These are phyloP conservation scores for Starmerella stellata DNA, from an alignment of 805 yeast species.

Conservation along the genomic window DNA sequence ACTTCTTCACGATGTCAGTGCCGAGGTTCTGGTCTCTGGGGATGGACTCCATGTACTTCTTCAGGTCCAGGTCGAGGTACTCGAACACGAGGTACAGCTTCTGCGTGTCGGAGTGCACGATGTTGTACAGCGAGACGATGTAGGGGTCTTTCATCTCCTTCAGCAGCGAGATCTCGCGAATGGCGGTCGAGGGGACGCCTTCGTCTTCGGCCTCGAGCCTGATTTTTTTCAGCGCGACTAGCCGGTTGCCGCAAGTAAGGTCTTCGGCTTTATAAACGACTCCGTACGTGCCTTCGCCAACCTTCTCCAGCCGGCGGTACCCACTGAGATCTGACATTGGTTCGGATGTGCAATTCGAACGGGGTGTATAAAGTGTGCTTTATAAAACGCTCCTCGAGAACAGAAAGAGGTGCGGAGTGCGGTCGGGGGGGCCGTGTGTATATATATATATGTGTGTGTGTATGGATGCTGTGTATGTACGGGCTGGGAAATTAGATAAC, in stretches of 20 bases:
- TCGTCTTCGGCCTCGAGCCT: slow-evolving; percentile 92
- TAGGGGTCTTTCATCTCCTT: slow-evolving; percentile 89
- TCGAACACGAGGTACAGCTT: slow-evolving; percentile 87
- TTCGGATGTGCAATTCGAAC: too few species aligned
- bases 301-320: slow-evolving; percentile 84
- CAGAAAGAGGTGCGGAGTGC: too few species aligned
- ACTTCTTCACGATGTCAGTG: slow-evolving; percentile 73
- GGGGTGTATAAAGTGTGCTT: too few species aligned
- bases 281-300: slow-evolving; percentile 96
- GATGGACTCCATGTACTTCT: slow-evolving; percentile 89
- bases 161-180: slow-evolving; percentile 82
- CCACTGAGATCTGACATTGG: slow-evolving; percentile 78
- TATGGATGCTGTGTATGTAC: too few species aligned
- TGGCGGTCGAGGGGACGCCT: slow-evolving; percentile 97
- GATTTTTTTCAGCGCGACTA: slow-evolving; percentile 89
- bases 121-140: slow-evolving; percentile 78
- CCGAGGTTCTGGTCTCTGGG: slow-evolving; percentile 85
- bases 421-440: too few species aligned
- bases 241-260: slow-evolving; percentile 70
- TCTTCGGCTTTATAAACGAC: slow-evolving; percentile 94
- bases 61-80: slow-evolving; percentile 81
- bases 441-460: too few species aligned
- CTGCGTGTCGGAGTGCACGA: slow-evolving; percentile 85
- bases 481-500: too few species aligned
- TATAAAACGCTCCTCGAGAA: too few species aligned